Base-by-base conservation (phyloP, 768 basidiomycete species). In the Hortiboletus campestris region DNA sequence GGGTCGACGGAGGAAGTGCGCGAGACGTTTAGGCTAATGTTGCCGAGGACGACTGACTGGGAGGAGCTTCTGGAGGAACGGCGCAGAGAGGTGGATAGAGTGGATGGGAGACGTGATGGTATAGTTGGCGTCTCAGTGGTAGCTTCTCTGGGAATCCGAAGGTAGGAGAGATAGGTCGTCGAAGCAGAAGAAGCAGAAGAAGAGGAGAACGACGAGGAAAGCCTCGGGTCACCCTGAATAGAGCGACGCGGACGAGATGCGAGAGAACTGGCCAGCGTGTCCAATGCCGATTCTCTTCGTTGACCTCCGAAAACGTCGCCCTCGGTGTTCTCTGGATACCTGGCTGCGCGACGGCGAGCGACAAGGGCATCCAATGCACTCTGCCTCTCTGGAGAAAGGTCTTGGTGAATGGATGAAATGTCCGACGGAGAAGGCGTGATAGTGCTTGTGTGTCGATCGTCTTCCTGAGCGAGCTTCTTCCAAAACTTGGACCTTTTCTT, bases 401-500 rank as follows among this genome's bases (percentile, higher is more conserved):
- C 53, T 22, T 70, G 61, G 16, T 48, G 65, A 48, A 66, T 58
- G 10, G 67, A 67, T 4, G 70, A 72, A 34, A 72, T 63, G 39
- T 67, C 60, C 7, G 71, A 74, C 7, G 70, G 62, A 3, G 68
- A 70, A 13, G 72, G 70, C 0, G 72, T 72, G 41, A 72, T 40
- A 1, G 39, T 57, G 28, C 34, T 53, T 43, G 58, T 36, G 12
- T 70, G 58, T 44, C 44, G 50, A 45, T 46, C 55, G 51, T 72
- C 65, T 56, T 68, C 71, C 46, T 74, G 67, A 17, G 78, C 78
- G 13, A 75, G 63, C 25, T 67, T 72, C 64, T 78, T 80, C 77
- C 76, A 81, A 41, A 77, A 80, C 46, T 76, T 78, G 56, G 73
- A 64, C 34, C 67, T 64, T 51, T 79, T 80, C 66, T 68, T 78